Evolutionary conservation across 179 eudicot species (phyloP), one percentile per base, ranked within the genome.

Genomic region (Amaranthus tricolor): DNA sequence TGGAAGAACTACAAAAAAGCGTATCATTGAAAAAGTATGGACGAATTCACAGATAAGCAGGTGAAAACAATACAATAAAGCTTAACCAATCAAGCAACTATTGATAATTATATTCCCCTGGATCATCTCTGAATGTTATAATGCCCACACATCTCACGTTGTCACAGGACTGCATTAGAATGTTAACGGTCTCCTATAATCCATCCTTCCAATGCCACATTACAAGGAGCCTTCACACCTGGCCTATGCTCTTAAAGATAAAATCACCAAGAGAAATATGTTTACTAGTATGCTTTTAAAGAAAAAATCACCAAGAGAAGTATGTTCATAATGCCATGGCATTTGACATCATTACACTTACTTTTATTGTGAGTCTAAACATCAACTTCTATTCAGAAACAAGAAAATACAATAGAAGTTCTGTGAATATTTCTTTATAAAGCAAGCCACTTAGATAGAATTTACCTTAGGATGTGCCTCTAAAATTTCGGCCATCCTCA

Each of bases 381-480:
- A 15, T n/a, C 7, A 1, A 8, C 4, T 31, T n/a, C 17, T 48
- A 66, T n/a, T n/a, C 40, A 48, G 51, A 31, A 31, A 48, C 53
- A 56, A 20, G 44, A 60, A 72, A 16, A 49, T 20, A 60, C 12
- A 60, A 21, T 6, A 15, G 40, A 63, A 43, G 50, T 13, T 49
- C 20, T 14, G 6, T 43, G 9, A 63, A 14, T 5, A 50, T 43
- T 31, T 17, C n/a, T 43, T 43, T 8, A 44, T 40, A 13, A 63
- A 63, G 7, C 19, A 66, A 48, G 70, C 13, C 48, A 16, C 17
- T 14, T 2, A 15, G 13, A 9, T 7, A 66, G 44, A 21, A 74
- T 44, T 70, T 95, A 95, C 99, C 99, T 93, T 95, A 60, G 99
- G 98, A 89, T 95, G 98, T 80, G 87, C 96, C 97, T 95, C 98